Base-by-base conservation (phyloP, 2,329 filamentous ascomycete genomes). In the Aspergillus proliferans region DNA sequence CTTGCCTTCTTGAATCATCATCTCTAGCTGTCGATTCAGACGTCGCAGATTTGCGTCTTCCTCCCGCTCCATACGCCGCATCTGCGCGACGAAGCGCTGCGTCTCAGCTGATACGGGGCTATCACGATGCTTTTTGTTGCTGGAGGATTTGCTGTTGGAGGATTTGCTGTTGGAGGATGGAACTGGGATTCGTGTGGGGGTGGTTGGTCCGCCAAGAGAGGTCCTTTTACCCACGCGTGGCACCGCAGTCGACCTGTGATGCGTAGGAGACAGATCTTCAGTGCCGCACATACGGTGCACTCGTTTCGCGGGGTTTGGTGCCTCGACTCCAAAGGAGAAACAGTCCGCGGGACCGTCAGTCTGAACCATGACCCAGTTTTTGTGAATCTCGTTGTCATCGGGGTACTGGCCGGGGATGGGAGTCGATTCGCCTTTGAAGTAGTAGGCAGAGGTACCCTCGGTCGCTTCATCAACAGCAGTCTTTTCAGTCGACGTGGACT, bases 1-100 rank as follows among this genome's bases (percentile, higher is more conserved):
- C 58, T 86, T 86, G 0, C 91, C 93, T 68, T 97, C 86, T 2
- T 84, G 79, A 47, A 98, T 94, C 86, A 98, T 89, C 30, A 85
- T 86, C 62, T 87, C 82, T 43, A 97, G 73, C 58, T 87, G 83
- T 43, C 82, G 78, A 64, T 93, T 94, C 69, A 97, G 83, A 22
- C 85, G 81, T 44, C 83, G 83, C 58, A 97, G 86, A 46, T 86
- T 84, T 40, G 84, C 82, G 58, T 97, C 90, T 6, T 87, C 81
- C 58, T 91, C 85, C 42, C 83, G 77, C 59, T 95, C 89, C 50
- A 87, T 86, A 45, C 82, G 81, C 21, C 83, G 76, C 56, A 85
- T 81, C 62, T 82, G 80, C n/a, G 84, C 83, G 5, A 88, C 84
- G 48, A 91, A 81, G 41, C 81, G 79, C 62, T 85, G 85, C 6